phyloP scores from a whole-genome alignment of 805 yeast genomes.

The Candida methanosorbosa region DNA sequence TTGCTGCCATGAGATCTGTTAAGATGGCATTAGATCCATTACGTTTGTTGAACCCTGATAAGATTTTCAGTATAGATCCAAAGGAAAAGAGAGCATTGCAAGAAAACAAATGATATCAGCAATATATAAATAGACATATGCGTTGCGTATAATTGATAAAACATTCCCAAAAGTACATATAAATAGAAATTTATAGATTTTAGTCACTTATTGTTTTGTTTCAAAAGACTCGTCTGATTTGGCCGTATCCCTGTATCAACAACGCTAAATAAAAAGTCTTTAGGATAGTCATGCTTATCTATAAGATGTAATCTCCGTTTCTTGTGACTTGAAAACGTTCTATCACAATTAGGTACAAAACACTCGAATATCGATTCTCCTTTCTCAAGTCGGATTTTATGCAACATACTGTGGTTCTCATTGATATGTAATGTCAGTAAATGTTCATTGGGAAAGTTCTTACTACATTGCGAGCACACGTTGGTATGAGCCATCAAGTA shows the following conservation, averaged over 20 bases:
- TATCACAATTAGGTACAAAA: conserved; percentile 31
- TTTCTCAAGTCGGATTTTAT: conserved; percentile 23
- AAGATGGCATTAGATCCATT: conserved; percentile 69
- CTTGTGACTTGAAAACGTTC: conserved; percentile 27
- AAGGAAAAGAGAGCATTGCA: conserved; percentile 7
- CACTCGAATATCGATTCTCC: conserved; percentile 35
- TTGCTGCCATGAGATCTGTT: conserved; percentile 61
- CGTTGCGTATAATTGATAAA: no score
- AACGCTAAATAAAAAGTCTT: conserved; percentile 20
- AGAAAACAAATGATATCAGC: no score
- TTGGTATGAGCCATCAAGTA: conserved; percentile 17
- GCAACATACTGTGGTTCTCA: conserved; percentile 46
- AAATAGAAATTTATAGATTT: no score
- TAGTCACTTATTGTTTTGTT: no score
- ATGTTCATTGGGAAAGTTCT: conserved; percentile 33
- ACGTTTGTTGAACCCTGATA: conserved; percentile 66
- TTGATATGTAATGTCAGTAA: conserved; percentile 39
- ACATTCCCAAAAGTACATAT: neutral
- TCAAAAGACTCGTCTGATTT: conserved; percentile 14
- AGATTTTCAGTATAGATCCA: conserved; percentile 64
- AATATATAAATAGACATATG: no score
- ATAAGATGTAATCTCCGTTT: conserved; percentile 41
- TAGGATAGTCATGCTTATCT: conserved; percentile 42
- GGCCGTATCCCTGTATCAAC: conserved; percentile 18
- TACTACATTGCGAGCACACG: conserved; percentile 29